phyloP scores from a whole-genome alignment of 495 filamentous ascomycete species.

The Jackrogersella multiformis region DNA sequence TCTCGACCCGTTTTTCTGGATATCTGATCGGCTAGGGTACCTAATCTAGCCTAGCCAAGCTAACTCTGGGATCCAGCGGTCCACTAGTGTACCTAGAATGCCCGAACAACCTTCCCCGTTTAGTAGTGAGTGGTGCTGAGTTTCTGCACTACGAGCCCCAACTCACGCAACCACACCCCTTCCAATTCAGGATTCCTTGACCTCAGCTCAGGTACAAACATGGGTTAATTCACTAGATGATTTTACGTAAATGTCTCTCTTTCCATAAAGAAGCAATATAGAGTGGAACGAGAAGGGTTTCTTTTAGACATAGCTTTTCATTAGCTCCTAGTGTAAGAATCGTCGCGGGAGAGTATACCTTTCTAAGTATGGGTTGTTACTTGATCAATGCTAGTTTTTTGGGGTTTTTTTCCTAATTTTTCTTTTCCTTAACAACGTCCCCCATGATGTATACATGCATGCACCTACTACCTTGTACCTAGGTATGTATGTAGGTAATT shows the following conservation, averaged over 20 bases:
- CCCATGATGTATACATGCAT: background rate
- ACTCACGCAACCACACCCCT: constrained; percentile 14
- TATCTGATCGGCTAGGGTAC: constrained; percentile 27
- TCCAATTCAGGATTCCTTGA: constrained; percentile 10
- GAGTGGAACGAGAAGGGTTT: constrained; percentile 7
- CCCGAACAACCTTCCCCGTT: constrained; percentile 38
- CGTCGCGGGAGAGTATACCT: constrained; percentile 1
- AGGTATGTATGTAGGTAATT: no score
- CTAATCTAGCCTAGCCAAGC: constrained; percentile 4
- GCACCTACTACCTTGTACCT: no score
- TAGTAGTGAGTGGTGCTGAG: constrained; percentile 10
- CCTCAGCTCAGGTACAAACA: constrained; percentile 31
- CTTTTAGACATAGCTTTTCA: background rate
- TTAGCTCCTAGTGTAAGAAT: constrained; percentile 9
- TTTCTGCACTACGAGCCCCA: constrained; percentile 1
- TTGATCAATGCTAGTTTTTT: background rate
- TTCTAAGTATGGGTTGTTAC: constrained; percentile 15
- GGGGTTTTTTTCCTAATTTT: background rate
- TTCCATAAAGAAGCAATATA: background rate
- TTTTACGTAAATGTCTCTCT: constrained; percentile 33
- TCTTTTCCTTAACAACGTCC: background rate
- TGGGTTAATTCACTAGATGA: background rate
- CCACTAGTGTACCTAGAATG: constrained; percentile 25
- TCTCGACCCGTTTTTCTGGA: constrained; percentile 16
- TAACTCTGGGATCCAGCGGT: background rate